These are phyloP conservation scores for Brasenia schreberi DNA, from an alignment of 164 flowering plant genomes.

Conservation along the genomic window DNA sequence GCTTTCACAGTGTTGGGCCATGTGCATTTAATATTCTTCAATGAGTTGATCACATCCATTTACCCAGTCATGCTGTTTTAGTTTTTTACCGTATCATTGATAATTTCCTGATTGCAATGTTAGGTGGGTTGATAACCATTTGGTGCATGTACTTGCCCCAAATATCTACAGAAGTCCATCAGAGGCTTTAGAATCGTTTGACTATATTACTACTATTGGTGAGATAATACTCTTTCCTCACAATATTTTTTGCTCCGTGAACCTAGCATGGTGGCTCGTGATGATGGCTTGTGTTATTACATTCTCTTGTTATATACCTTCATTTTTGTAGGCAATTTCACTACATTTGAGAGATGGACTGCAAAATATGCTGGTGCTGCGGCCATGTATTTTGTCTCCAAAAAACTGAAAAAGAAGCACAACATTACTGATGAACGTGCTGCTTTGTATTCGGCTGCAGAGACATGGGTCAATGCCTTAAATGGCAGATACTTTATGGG, in stretches of 20 bases:
- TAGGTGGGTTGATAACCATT: conserved; percentile 68
- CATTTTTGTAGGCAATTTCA: conserved; percentile 47
- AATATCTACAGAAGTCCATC: conserved; percentile 51
- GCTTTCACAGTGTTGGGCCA: no score
- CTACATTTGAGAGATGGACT: conserved; percentile 37
- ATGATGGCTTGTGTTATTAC: neutral
- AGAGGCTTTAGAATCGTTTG: conserved; percentile 73
- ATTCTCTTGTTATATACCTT: neutral
- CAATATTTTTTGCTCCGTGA: neutral
- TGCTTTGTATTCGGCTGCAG: conserved; percentile 60
- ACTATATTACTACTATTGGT: conserved; percentile 58
- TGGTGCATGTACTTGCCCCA: conserved; percentile 64
- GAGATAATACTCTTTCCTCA: conserved; percentile 5
- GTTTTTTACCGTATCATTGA: neutral
- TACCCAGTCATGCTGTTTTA: no score
- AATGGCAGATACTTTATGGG: conserved; percentile 54
- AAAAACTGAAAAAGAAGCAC: conserved; percentile 58
- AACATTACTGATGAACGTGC: conserved; percentile 66
- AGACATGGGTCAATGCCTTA: conserved; percentile 69
- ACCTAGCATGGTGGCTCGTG: neutral
- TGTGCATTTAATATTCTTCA: no score
- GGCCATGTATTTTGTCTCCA: conserved; percentile 75
- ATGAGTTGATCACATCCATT: no score
- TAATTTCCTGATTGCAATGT: neutral
- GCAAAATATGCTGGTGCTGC: conserved; percentile 72